Evolutionary conservation across 768 basidiomycete species (phyloP).

Genomic region (Tylopilus vinaceipallidus): DNA sequence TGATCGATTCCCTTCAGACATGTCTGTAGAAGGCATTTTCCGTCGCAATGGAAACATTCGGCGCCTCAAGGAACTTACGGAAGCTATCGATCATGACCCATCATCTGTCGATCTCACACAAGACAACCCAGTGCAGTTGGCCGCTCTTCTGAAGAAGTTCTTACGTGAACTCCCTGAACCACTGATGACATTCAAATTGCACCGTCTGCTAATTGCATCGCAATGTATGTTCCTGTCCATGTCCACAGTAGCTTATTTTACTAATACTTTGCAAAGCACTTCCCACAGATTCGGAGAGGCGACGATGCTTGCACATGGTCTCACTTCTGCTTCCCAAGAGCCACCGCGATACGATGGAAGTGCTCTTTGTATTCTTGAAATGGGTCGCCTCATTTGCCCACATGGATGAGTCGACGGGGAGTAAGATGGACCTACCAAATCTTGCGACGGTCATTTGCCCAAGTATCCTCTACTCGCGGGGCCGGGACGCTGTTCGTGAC

Average conservation of each 20-base stretch:
- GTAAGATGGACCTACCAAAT: slow-evolving; percentile 97
- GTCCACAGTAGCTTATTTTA: slow-evolving; percentile 10
- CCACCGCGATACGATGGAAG: slow-evolving; percentile 97
- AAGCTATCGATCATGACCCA: slow-evolving; percentile 93
- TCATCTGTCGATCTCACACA: slow-evolving; percentile 87
- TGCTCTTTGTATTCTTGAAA: slow-evolving; percentile 96
- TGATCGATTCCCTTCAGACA: slow-evolving; percentile 54
- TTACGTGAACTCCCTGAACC: slow-evolving; percentile 95
- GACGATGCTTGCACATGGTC: slow-evolving; percentile 80
- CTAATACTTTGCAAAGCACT: slow-evolving; percentile 47
- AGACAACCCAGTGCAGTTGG: slow-evolving; percentile 96
- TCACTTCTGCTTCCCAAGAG: slow-evolving; percentile 86
- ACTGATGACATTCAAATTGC: slow-evolving; percentile 90
- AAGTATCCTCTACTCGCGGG: slow-evolving; percentile 92
- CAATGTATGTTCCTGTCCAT: slow-evolving; percentile 60
- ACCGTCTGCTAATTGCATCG: slow-evolving; percentile 82
- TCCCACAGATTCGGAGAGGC: slow-evolving; percentile 71
- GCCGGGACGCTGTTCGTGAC: slow-evolving; percentile 82
- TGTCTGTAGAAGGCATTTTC: slow-evolving; percentile 99
- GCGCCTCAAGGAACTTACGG: slow-evolving; percentile 85
- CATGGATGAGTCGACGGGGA: slow-evolving; percentile 94
- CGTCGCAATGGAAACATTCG: slow-evolving; percentile 97
- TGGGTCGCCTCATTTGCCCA: slow-evolving; percentile 99
- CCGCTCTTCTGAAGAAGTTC: slow-evolving; percentile 96
- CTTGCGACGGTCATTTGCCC: slow-evolving; percentile 97